These are phyloP conservation scores for Pseudonitzschia delicatissima DNA, from an alignment of 108 stramenopile species.

Conservation along the genomic window DNA sequence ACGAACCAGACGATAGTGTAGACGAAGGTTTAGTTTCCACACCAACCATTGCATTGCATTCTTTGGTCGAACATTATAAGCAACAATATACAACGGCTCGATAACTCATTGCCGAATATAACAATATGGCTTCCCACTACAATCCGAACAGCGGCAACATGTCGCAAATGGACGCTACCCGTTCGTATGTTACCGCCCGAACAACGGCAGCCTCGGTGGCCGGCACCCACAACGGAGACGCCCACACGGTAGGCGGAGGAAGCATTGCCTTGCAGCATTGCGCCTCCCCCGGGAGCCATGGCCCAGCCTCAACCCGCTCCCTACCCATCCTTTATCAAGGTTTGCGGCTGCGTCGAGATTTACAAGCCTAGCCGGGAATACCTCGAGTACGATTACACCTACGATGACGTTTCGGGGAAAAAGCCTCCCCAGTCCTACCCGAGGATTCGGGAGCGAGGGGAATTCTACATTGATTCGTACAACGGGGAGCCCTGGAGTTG, in stretches of 20 bases:
- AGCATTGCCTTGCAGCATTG: constrained; percentile 3
- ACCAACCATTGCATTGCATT: no score
- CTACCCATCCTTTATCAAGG: constrained; percentile 26
- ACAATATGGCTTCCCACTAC: background rate
- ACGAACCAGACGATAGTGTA: no score
- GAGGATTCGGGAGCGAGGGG: constrained; percentile 50
- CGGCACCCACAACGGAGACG: background rate
- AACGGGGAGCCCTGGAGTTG: constrained; percentile 59
- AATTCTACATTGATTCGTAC: constrained; percentile 61
- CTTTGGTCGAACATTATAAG: no score
- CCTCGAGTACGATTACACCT: constrained; percentile 53
- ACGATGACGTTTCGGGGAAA: constrained; percentile 35
- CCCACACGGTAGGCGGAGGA: constrained; percentile 6
- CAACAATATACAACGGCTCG: no score
- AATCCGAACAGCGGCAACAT: constrained; percentile 1
- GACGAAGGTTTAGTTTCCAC: no score
- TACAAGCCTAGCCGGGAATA: constrained; percentile 38
- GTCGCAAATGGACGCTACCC: constrained; percentile 18
- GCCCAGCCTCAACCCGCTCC: constrained; percentile 35
- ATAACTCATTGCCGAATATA: no score
- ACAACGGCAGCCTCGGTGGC: constrained; percentile 6
- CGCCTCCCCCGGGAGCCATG: constrained; percentile 14
- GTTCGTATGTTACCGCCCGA: constrained; percentile 31
- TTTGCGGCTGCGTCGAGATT: constrained; percentile 36
- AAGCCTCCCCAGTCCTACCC: constrained; percentile 45